phyloP scores from a whole-genome alignment of 306 rosid species.

The Acacia melanoxylon region DNA sequence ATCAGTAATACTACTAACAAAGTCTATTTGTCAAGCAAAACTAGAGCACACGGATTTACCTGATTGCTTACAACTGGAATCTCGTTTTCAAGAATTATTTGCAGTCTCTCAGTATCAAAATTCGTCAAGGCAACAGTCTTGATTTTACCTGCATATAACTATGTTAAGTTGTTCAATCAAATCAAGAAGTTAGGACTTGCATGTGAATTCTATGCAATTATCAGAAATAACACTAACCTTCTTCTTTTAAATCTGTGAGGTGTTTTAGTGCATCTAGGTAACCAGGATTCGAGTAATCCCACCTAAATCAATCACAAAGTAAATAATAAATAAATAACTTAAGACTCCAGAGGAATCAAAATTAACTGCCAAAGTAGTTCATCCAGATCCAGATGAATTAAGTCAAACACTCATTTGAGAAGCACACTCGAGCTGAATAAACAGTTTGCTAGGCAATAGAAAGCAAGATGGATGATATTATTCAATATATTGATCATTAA shows the following conservation, averaged over 20 bases:
- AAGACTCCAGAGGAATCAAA: neutral
- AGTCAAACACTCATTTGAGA: slow-evolving; percentile 12
- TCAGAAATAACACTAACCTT: slow-evolving; percentile 53
- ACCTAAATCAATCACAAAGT: slow-evolving; percentile 59
- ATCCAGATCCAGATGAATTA: neutral
- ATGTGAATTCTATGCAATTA: neutral
- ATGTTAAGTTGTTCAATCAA: slow-evolving; percentile 40
- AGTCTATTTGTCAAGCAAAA: slow-evolving; percentile 8
- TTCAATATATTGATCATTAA: slow-evolving; percentile 17
- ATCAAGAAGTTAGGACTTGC: slow-evolving; percentile 30
- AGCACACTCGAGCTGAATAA: neutral
- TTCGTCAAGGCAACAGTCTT: slow-evolving; percentile 87
- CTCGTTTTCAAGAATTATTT: slow-evolving; percentile 83
- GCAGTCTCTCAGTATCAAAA: slow-evolving; percentile 87
- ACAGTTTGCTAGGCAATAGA: neutral
- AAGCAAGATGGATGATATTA: slow-evolving; percentile 26
- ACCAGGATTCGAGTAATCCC: slow-evolving; percentile 90
- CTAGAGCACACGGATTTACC: slow-evolving; percentile 44
- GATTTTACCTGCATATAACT: slow-evolving; percentile 72
- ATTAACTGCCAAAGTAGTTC: slow-evolving; percentile 21
- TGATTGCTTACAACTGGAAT: slow-evolving; percentile 97
- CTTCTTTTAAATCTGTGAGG: slow-evolving; percentile 86
- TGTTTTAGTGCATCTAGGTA: slow-evolving; percentile 94
- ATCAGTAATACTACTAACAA: neutral
- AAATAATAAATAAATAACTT: neutral